These are phyloP conservation scores for Didymella keratinophila DNA, from an alignment of 2,329 filamentous ascomycete species.

Conservation along the genomic window DNA sequence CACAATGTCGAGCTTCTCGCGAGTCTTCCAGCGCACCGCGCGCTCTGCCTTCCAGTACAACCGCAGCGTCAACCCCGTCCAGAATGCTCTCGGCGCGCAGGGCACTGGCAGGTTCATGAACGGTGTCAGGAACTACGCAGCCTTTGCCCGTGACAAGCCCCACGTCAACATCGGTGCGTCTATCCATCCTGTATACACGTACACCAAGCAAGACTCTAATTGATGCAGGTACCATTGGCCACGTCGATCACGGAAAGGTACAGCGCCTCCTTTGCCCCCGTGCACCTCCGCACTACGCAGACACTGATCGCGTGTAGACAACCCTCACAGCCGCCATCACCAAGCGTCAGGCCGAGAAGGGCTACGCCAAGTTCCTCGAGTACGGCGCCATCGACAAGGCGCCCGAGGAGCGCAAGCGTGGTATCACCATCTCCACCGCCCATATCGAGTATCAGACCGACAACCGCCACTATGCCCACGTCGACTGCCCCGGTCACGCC, in stretches of 20 bases:
- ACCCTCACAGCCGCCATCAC: constrained; percentile 98
- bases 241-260: constrained; percentile 99
- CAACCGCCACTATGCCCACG: constrained; percentile 95
- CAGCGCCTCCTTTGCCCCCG: constrained; percentile 21
- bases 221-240: constrained; percentile 84
- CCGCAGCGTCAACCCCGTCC: constrained; percentile 75
- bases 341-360: constrained; percentile 96
- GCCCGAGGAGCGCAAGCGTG: constrained; percentile 98
- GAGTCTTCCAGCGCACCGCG: constrained; percentile 84
- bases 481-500: constrained; percentile 99
- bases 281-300: constrained; percentile 19
- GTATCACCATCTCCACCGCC: constrained; percentile 98
- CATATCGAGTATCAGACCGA: constrained; percentile 99
- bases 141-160: constrained; percentile 89
- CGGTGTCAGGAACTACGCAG: constrained; percentile 69
- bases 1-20: constrained; percentile 82
- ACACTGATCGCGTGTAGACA: constrained; percentile 66
- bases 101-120: constrained; percentile 71
- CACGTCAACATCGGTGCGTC: constrained; percentile 93
- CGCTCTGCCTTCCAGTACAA: constrained; percentile 75
- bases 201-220: constrained; percentile 20
- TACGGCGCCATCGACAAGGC: constrained; percentile 99
- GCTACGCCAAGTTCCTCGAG: constrained; percentile 91
- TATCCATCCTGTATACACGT: background rate
- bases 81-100: constrained; percentile 70